Conservation (phyloP, 2,329 filamentous ascomycete genomes). For the Aureobasidium sp. region DNA sequence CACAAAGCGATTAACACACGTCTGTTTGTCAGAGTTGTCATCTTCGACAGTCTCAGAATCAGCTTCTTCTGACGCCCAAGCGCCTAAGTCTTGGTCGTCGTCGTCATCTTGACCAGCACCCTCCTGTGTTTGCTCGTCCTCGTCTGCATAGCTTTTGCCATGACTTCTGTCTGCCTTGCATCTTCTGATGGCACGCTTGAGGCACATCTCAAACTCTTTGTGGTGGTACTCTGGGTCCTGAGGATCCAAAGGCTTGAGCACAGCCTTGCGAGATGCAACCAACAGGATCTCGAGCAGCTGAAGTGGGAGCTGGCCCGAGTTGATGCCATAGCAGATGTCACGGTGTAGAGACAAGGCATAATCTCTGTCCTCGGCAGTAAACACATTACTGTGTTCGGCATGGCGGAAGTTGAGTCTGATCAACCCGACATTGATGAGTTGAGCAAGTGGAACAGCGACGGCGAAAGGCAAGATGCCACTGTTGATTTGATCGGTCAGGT, state of each 20-base stretch:
- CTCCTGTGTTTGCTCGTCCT: background rate
- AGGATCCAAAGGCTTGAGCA: background rate
- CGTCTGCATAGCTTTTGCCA: background rate
- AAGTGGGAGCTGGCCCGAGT: background rate
- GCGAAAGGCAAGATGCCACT: background rate
- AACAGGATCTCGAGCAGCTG: constrained; percentile 1
- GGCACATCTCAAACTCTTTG: constrained; percentile 3
- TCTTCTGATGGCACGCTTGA: background rate
- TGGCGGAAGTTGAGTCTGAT: constrained; percentile 8
- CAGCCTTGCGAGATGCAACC: background rate
- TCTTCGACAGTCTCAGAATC: background rate
- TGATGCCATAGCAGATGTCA: constrained; percentile 4
- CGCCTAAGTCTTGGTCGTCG: background rate
- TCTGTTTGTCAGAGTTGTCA: background rate
- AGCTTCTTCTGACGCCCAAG: background rate
- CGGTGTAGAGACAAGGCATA: background rate
- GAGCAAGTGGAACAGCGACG: constrained; percentile 1
- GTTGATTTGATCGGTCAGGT: background rate
- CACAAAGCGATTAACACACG: too few relatives aligned
- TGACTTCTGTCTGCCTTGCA: background rate
- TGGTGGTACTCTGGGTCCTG: background rate
- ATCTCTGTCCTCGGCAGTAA: background rate
- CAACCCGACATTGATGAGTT: constrained; percentile 12
- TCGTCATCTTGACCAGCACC: background rate
- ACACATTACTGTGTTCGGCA: background rate